A percentile compares a stretch with the other conserved stretches of the same genome.
Conservation (phyloP, 306 rosid genomes). For the Fagus sylvatica region DNA sequence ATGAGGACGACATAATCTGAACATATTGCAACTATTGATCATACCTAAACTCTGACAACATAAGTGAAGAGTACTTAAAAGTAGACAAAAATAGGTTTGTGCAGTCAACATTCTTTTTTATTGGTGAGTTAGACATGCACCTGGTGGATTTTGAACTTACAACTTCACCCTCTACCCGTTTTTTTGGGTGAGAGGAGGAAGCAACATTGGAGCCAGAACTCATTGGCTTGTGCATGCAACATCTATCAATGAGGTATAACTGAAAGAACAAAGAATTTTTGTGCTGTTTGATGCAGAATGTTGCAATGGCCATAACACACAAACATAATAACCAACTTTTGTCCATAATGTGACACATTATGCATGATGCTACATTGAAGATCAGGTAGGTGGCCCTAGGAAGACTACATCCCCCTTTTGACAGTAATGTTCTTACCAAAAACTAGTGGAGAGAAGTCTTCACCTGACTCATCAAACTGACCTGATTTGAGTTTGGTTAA, state of each 20-base stretch:
- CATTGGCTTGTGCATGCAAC: background rate
- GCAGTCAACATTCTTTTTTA: background rate
- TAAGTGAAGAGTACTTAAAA: background rate
- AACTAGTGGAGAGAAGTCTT: background rate
- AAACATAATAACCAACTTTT: background rate
- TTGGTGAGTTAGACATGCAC: too few species aligned
- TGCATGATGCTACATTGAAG: background rate
- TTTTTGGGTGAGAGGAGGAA: too few species aligned
- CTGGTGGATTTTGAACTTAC: too few species aligned
- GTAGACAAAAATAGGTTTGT: background rate
- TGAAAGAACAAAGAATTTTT: background rate
- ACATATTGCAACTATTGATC: background rate
- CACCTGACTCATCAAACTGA: background rate
- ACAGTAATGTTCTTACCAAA: background rate
- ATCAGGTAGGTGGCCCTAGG: background rate
- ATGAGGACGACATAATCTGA: background rate
- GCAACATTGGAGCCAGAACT: too few species aligned
- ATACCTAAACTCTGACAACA: background rate
- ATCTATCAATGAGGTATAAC: background rate
- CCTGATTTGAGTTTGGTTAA: background rate
- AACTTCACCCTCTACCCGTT: too few species aligned
- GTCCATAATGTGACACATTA: background rate
- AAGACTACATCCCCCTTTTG: background rate
- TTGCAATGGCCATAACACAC: background rate
- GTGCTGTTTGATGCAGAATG: background rate